Conservation (phyloP, 805 yeast species). For the Clavispora phyllophila region DNA sequence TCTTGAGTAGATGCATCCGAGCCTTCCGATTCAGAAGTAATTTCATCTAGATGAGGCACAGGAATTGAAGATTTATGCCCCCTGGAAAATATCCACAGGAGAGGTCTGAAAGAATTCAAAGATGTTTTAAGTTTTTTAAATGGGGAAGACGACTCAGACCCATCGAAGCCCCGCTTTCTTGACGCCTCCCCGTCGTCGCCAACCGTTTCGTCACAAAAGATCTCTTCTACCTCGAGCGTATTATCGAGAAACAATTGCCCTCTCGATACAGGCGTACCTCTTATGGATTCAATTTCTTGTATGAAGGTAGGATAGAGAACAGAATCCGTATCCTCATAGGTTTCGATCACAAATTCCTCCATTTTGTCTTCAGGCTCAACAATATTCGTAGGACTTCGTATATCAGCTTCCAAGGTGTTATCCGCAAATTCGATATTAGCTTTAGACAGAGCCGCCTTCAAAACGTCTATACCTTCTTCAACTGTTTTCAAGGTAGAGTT, state of each 20-base stretch:
- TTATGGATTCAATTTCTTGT: slow-evolving; percentile 9
- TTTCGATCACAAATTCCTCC: slow-evolving; percentile 4
- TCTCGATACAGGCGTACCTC: slow-evolving; percentile 3
- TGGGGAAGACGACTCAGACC: slow-evolving; percentile 2
- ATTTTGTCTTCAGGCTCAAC: slow-evolving; percentile 10
- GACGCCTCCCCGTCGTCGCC: neutral
- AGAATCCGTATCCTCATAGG: slow-evolving; percentile 6
- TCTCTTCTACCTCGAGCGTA: neutral
- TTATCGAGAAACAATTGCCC: neutral
- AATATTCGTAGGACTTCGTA: slow-evolving; percentile 3
- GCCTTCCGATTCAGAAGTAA: neutral
- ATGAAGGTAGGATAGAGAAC: slow-evolving; percentile 8
- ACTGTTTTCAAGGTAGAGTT: neutral
- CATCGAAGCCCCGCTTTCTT: slow-evolving; percentile 1
- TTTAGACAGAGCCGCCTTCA: neutral
- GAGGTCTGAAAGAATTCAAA: slow-evolving; percentile 7
- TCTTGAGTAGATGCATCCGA: neutral
- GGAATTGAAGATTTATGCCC: neutral
- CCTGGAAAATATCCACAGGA: neutral
- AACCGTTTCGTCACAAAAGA: neutral
- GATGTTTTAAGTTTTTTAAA: slow-evolving; percentile 8
- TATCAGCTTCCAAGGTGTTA: neutral
- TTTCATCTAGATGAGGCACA: neutral
- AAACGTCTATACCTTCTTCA: neutral
- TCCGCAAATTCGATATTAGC: neutral